These are phyloP conservation scores for Starmera stellimalicola DNA, from an alignment of 1,139 yeast species.

Conservation along the genomic window DNA sequence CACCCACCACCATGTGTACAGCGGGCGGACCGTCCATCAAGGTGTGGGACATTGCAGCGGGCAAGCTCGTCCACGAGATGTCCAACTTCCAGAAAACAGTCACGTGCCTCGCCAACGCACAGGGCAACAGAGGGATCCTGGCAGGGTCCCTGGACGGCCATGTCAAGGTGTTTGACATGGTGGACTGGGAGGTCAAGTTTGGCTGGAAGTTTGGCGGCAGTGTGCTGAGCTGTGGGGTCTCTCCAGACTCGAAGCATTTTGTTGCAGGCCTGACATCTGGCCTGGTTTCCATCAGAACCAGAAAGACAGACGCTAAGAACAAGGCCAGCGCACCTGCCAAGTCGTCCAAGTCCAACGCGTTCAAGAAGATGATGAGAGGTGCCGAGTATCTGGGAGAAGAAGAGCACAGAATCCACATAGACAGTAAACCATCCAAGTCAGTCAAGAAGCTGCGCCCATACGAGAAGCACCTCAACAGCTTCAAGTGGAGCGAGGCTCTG, in stretches of 20 bases:
- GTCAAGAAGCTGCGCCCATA: constrained; percentile 63
- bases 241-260: constrained; percentile 83
- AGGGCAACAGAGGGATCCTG: constrained; percentile 58
- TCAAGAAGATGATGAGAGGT: constrained; percentile 81
- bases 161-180: constrained; percentile 84
- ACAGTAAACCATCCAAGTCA: constrained; percentile 37
- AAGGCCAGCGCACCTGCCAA: constrained; percentile 39
- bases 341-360: constrained; percentile 28
- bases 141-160: constrained; percentile 97
- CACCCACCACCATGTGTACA: constrained; percentile 69
- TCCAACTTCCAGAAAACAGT: constrained; percentile 89
- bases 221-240: constrained; percentile 79
- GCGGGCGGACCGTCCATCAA: constrained; percentile 86
- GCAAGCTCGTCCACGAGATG: constrained; percentile 51
- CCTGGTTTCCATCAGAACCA: constrained; percentile 75
- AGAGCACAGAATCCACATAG: constrained; percentile 64
- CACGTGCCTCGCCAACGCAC: constrained; percentile 62
- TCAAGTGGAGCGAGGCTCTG: constrained; percentile 88
- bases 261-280: constrained; percentile 95
- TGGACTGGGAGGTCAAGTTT: constrained; percentile 80
- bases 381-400: constrained; percentile 85
- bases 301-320: constrained; percentile 50
- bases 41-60: constrained; percentile 87
- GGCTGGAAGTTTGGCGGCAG: constrained; percentile 98
- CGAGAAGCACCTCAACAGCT: constrained; percentile 77